phyloP scores from a whole-genome alignment of 805 yeast genomes.

The Saturnispora silvae region DNA sequence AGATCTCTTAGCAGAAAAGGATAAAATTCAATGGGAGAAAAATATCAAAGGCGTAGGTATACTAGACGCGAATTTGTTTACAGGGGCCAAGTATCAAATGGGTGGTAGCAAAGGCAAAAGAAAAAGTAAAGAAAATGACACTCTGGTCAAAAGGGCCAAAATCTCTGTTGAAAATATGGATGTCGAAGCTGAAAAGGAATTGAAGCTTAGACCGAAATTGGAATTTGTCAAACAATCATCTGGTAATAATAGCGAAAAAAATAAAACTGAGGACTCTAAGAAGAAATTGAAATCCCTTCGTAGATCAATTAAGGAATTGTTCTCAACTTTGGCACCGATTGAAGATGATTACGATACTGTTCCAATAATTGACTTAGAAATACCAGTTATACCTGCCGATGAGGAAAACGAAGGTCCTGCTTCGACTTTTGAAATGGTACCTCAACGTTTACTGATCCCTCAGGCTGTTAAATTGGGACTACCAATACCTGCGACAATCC shows the following conservation, averaged over 20 bases:
- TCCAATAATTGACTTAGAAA: not conserved
- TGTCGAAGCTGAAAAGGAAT: not conserved
- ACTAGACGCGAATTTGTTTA: slow-evolving; percentile 4
- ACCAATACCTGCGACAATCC: slow-evolving; percentile 1
- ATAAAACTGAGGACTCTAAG: not conserved
- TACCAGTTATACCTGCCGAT: not conserved
- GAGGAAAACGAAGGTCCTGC: not conserved
- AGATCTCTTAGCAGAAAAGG: slow-evolving; percentile 28
- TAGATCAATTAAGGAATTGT: not conserved
- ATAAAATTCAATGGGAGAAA: slow-evolving; percentile 19
- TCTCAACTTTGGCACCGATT: not conserved
- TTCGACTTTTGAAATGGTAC: not conserved
- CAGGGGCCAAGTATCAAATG: slow-evolving; percentile 4
- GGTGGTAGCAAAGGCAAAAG: slow-evolving; percentile 1
- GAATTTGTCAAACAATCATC: not conserved
- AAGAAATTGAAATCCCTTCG: not conserved
- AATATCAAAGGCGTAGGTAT: slow-evolving; percentile 29
- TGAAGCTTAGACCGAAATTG: slow-evolving; percentile 1
- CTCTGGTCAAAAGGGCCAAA: not conserved
- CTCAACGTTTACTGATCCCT: slow-evolving; percentile 1
- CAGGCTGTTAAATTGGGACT: not conserved
- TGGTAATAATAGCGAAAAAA: not conserved
- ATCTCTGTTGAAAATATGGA: not conserved
- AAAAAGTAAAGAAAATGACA: not conserved
- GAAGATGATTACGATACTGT: not conserved